Base-by-base conservation (phyloP, 495 filamentous ascomycete genomes). In the Rostrohypoxylon terebratum region DNA sequence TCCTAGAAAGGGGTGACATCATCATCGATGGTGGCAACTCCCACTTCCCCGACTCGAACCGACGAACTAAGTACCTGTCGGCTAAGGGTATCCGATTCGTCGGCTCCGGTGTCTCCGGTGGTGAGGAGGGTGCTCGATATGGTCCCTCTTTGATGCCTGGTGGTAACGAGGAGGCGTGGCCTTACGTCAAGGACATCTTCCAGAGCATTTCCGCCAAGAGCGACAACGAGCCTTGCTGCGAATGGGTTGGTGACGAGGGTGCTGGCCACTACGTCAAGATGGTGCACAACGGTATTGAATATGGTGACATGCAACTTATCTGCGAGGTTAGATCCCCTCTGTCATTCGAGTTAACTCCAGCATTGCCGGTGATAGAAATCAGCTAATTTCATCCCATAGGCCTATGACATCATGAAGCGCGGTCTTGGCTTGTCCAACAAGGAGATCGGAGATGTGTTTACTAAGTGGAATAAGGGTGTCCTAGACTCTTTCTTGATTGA, bases 231-330 rank as follows among this genome's bases (percentile, higher is more conserved):
- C 82, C 96, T 47, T 99, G 96, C 89, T 99, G 96, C 81, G 94
- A 99, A 83, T 99, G 96, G 96, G 96, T 98, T 74, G 96, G 96
- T 87, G 96, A 99, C 86, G 94, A 97, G 81, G 96, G 96, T 87
- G 91, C 96, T 80, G 96, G 96, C 68, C 96, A 99, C 89, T 99
- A 97, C 87, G 94, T 99, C 86, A 99, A 99, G 91, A 99, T 99
- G 96, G 96, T 99, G 66, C 96, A 99, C 91, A 99, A 99, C 82
- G 96, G 96, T 88, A 99, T 99, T 78, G 96, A 99, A 85, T 99
- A 99, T 80, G 96, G 96, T 90, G 96, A 99, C 84, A 99, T 99
- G 96, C 96, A 99, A 88, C 86, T 99, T 80, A 99, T 99, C 82
- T 96, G 92, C 84, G 96, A 99, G 91, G 96, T 98, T 82, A 50